Percentiles rank a stretch among this genome's conserved stretches.
phyloP scores from a whole-genome alignment of 805 yeast species.

The Danielia reshetovae region DNA sequence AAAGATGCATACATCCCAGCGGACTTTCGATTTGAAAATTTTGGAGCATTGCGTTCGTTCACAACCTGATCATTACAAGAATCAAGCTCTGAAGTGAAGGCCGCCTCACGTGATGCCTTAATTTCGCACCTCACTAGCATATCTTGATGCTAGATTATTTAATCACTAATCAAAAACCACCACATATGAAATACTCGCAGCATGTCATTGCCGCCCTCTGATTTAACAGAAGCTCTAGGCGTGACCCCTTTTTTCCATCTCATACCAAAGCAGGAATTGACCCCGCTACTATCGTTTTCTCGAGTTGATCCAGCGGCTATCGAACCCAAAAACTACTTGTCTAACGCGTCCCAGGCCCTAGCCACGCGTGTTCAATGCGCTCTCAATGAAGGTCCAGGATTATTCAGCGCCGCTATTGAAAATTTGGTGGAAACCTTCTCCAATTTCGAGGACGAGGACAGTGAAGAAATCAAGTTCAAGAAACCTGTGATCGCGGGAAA shows the following conservation, averaged over 20 bases:
- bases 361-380: conserved; percentile 2
- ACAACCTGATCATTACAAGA: too few relatives aligned
- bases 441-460: conserved; percentile 21
- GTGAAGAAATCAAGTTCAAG: conserved; percentile 30
- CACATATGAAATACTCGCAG: too few relatives aligned
- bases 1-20: conserved; percentile 6
- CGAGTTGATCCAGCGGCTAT: conserved; percentile 8
- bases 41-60: conserved; percentile 8
- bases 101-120: background rate
- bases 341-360: conserved; percentile 4
- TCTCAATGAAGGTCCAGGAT: conserved; percentile 11
- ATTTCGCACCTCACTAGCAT: background rate
- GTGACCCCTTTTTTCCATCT: conserved; percentile 12
- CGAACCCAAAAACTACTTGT: conserved; percentile 5
- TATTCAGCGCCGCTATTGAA: conserved; percentile 9
- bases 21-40: conserved; percentile 7
- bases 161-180: too few relatives aligned
- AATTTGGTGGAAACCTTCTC: conserved; percentile 18
- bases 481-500: conserved; percentile 22
- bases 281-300: conserved; percentile 12
- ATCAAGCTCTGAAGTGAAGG: background rate
- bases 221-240: conserved; percentile 12
- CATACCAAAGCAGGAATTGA: conserved; percentile 15
- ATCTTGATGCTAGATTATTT: background rate
- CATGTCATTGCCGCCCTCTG: background rate